Conservation (phyloP, 495 filamentous ascomycete species). For the Aspergillus affinis region DNA sequence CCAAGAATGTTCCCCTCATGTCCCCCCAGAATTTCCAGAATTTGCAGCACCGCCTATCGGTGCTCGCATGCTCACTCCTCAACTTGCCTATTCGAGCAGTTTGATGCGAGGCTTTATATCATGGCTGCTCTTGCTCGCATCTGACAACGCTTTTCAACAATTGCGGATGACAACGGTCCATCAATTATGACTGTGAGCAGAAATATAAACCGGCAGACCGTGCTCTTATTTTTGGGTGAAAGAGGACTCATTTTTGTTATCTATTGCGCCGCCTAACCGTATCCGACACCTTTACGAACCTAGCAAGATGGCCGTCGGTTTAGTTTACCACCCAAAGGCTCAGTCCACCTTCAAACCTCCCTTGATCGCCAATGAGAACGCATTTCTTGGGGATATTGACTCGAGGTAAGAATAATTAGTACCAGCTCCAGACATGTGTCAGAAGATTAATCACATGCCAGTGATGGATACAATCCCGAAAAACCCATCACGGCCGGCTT, state of each 20-base stretch:
- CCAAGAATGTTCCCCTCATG: no score
- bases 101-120: constrained; percentile 14
- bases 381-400: constrained; percentile 66
- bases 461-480: constrained; percentile 56
- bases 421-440: neutral
- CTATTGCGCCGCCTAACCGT: neutral
- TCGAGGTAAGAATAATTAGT: constrained; percentile 45
- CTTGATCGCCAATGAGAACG: constrained; percentile 73
- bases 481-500: constrained; percentile 69
- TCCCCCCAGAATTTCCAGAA: no score
- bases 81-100: constrained; percentile 11
- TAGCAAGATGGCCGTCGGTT: constrained; percentile 32
- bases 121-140: neutral
- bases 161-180: neutral
- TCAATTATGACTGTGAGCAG: neutral
- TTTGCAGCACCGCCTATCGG: no score
- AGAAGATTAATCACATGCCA: constrained; percentile 16
- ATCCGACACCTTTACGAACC: neutral
- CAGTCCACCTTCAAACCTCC: constrained; percentile 68
- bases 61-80: constrained; percentile 10
- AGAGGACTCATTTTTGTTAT: neutral
- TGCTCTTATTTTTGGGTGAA: neutral
- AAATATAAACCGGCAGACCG: constrained; percentile 3
- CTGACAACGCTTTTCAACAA: neutral
- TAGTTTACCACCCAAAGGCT: constrained; percentile 57